phyloP scores from a whole-genome alignment of 2,329 filamentous ascomycete genomes.

The Pseudogymnoascus sp. region DNA sequence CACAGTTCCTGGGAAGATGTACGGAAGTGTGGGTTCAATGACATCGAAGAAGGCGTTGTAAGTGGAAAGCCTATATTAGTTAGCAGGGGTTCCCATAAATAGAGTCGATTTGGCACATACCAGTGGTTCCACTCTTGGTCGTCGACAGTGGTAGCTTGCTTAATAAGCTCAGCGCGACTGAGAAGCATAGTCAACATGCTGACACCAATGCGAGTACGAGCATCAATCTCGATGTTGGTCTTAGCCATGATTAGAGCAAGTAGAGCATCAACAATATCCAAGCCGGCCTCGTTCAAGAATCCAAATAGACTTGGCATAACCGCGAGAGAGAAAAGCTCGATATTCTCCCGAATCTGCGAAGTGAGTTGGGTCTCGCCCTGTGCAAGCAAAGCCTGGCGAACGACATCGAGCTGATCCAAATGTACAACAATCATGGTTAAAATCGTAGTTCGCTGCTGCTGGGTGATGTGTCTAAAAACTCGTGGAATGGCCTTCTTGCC shows the following conservation, averaged over 20 bases:
- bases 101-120: constrained; percentile 35
- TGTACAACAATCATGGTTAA: constrained; percentile 94
- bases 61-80: constrained; percentile 52
- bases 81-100: constrained; percentile 21
- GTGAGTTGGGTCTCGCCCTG: constrained; percentile 67
- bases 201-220: constrained; percentile 78
- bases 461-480: constrained; percentile 86
- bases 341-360: constrained; percentile 73
- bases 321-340: constrained; percentile 79
- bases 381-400: constrained; percentile 68
- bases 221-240: constrained; percentile 75
- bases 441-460: constrained; percentile 88
- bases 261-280: constrained; percentile 85
- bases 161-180: constrained; percentile 86
- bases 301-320: constrained; percentile 86
- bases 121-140: constrained; percentile 75
- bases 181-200: constrained; percentile 89
- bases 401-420: constrained; percentile 84
- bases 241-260: constrained; percentile 75
- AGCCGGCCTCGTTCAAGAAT: constrained; percentile 82
- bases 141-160: constrained; percentile 63
- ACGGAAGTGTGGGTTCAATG: constrained; percentile 72
- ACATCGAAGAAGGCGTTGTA: constrained; percentile 84
- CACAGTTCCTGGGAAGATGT: constrained; percentile 87
- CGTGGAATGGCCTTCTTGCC: constrained; percentile 94